These are phyloP conservation scores for Parmales sp. DNA, from an alignment of 108 stramenopile species.

Conservation along the genomic window DNA sequence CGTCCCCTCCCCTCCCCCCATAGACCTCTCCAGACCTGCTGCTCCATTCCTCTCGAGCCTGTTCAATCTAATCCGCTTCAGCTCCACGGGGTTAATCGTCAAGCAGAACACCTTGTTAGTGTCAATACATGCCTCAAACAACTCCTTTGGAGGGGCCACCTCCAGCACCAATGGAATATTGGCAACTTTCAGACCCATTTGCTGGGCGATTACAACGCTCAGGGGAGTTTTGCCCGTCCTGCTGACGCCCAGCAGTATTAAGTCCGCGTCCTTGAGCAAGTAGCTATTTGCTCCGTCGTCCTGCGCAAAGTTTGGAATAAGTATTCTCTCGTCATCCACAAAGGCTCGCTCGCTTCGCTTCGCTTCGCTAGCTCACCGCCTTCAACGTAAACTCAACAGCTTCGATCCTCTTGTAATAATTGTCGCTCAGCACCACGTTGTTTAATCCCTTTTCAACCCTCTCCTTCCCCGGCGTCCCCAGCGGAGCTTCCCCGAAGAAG, in stretches of 20 bases:
- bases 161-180: slow-evolving; percentile 42
- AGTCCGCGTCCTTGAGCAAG: slow-evolving; percentile 33
- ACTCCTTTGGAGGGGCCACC: slow-evolving; percentile 31
- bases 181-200: slow-evolving; percentile 37
- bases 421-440: slow-evolving; percentile 16
- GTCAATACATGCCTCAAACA: slow-evolving; percentile 26
- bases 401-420: slow-evolving; percentile 35
- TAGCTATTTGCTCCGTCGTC: slow-evolving; percentile 35
- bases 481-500: slow-evolving; percentile 26
- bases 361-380: too few species aligned
- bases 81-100: slow-evolving; percentile 24
- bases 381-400: slow-evolving; percentile 40
- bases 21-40: not conserved
- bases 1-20: slow-evolving; percentile 1
- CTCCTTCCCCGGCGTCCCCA: slow-evolving; percentile 21
- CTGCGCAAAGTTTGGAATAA: not conserved
- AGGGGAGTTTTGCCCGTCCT: slow-evolving; percentile 40
- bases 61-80: slow-evolving; percentile 29
- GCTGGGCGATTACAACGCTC: slow-evolving; percentile 32
- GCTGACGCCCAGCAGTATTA: slow-evolving; percentile 32
- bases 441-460: not conserved
- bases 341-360: not conserved
- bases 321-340: not conserved
- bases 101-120: slow-evolving; percentile 30
- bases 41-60: slow-evolving; percentile 19